A percentile compares a stretch with the other conserved stretches of the same genome.
These are phyloP conservation scores for Macrolepiota albuminosa DNA, from an alignment of 768 basidiomycete genomes.

Conservation along the genomic window DNA sequence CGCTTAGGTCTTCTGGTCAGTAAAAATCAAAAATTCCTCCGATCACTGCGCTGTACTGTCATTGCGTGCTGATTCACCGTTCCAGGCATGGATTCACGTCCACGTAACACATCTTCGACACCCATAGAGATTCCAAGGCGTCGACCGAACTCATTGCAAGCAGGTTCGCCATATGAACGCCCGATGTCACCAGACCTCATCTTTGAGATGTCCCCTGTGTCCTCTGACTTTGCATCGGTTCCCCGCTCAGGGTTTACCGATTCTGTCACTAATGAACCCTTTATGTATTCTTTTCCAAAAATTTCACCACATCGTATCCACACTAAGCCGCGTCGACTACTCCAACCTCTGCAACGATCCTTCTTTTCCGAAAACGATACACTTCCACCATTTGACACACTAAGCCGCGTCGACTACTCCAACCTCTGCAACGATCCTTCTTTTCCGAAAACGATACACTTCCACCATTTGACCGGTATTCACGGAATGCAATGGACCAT, in stretches of 20 bases:
- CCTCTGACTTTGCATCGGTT: conserved; percentile 21
- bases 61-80: not conserved
- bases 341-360: conserved; percentile 10
- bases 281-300: conserved; percentile 36
- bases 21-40: conserved; percentile 11
- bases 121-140: conserved; percentile 45
- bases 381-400: conserved; percentile 1
- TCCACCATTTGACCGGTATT: not conserved
- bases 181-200: conserved; percentile 42
- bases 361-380: not conserved
- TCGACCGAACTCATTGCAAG: conserved; percentile 16
- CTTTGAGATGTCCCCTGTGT: conserved; percentile 50
- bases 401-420: conserved; percentile 8
- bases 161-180: conserved; percentile 25
- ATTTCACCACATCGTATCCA: conserved; percentile 15
- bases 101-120: conserved; percentile 26
- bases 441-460: not conserved
- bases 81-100: conserved; percentile 12
- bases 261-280: conserved; percentile 26
- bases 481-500: conserved; percentile 3
- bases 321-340: conserved; percentile 7
- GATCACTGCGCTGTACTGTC: conserved; percentile 7
- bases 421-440: conserved; percentile 9
- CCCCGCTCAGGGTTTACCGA: conserved; percentile 17
- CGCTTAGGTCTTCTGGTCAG: conserved; percentile 1